These are phyloP conservation scores for Vaccinium myrtillus DNA, from an alignment of 148 eudicot genomes.

Conservation along the genomic window DNA sequence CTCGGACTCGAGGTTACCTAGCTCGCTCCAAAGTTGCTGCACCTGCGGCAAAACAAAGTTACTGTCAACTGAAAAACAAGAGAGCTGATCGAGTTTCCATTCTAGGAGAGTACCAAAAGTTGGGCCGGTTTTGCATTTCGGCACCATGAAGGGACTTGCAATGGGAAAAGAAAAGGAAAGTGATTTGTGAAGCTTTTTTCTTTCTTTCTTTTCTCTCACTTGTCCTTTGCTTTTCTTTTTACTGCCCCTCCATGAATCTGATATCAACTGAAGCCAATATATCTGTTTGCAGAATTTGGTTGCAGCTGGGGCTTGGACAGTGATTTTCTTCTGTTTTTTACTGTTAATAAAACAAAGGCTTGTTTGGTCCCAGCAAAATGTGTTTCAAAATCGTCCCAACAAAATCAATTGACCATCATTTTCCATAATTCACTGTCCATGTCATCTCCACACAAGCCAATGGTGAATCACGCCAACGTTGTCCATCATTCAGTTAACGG, in stretches of 20 bases:
- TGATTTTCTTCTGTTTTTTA: not conserved
- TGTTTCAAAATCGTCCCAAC: no score
- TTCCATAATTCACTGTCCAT: not conserved
- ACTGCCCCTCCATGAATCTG: not conserved
- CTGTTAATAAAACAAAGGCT: not conserved
- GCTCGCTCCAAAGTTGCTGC: slow-evolving; percentile 15
- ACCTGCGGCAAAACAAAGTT: slow-evolving; percentile 9
- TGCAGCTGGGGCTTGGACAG: not conserved
- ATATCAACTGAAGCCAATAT: not conserved
- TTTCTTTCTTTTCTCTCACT: not conserved
- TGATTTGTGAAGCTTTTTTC: not conserved
- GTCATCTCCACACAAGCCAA: not conserved
- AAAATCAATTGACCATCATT: no score
- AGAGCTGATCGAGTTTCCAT: not conserved
- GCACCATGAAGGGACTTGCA: not conserved
- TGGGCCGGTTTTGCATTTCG: not conserved
- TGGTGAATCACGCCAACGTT: not conserved
- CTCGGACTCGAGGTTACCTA: slow-evolving; percentile 1
- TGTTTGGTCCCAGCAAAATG: not conserved
- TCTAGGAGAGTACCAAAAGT: not conserved
- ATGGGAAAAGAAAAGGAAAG: not conserved
- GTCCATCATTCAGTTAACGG: not conserved
- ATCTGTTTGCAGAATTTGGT: not conserved
- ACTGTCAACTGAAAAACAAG: not conserved
- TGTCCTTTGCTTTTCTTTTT: not conserved